These are phyloP conservation scores for Pistacia atlantica DNA, from an alignment of 345 rosid species.

Conservation along the genomic window DNA sequence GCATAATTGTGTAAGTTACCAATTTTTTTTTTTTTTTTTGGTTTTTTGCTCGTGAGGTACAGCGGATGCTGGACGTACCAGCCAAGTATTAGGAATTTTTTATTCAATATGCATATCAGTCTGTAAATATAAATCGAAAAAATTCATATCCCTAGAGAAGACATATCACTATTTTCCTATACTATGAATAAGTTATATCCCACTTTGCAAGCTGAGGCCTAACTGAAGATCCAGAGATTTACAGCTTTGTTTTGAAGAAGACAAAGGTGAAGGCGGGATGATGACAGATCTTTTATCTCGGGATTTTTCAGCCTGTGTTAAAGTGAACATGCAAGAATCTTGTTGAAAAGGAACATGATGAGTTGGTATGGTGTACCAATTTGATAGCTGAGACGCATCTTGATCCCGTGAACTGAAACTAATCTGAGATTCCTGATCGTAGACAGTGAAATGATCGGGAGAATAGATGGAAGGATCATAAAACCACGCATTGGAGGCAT, in stretches of 20 bases:
- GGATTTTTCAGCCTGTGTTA: constrained; percentile 36
- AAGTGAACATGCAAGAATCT: constrained; percentile 35
- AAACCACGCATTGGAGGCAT: constrained; percentile 41
- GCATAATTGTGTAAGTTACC: neutral
- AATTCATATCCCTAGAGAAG: neutral
- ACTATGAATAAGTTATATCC: constrained; percentile 6
- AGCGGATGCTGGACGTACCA: too few relatives aligned
- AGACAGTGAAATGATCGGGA: constrained; percentile 35
- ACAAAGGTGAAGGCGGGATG: constrained; percentile 40
- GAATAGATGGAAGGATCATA: constrained; percentile 38
- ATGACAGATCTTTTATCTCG: constrained; percentile 37
- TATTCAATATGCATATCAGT: neutral
- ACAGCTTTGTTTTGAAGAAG: constrained; percentile 47
- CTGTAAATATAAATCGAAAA: neutral
- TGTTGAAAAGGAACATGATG: constrained; percentile 35
- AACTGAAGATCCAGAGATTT: constrained; percentile 76
- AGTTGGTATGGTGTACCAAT: constrained; percentile 23
- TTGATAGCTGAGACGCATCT: constrained; percentile 21
- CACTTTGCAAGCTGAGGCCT: constrained; percentile 48
- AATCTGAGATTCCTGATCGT: constrained; percentile 61
- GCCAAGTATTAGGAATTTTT: neutral
- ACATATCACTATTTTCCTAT: neutral
- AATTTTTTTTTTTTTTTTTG: too few relatives aligned
- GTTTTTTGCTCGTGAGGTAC: too few relatives aligned
- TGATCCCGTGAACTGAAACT: constrained; percentile 52